A percentile compares a stretch with the other conserved stretches of the same genome.
These are phyloP conservation scores for Entomortierella lignicola DNA, from an alignment of 192 early-diverging fungal genomes.

Conservation along the genomic window DNA sequence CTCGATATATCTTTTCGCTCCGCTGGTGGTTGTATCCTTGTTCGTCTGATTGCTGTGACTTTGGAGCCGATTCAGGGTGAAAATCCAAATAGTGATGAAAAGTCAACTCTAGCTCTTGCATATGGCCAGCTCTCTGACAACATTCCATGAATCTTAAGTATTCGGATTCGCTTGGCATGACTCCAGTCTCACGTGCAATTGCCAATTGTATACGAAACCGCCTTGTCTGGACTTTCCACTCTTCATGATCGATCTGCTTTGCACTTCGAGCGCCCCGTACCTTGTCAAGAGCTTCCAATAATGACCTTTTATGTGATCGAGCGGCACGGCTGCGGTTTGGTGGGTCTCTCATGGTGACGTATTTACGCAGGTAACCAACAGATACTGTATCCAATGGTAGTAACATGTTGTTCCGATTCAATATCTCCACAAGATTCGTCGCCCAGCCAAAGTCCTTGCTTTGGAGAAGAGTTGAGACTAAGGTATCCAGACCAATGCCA, in stretches of 20 bases:
- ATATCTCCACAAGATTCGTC: not conserved
- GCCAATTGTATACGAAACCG: slow-evolving; percentile 38
- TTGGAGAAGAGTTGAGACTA: slow-evolving; percentile 6
- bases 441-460: not conserved
- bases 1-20: slow-evolving; percentile 22
- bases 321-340: no score
- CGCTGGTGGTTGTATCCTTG: not conserved
- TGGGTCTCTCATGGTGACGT: not conserved
- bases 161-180: slow-evolving; percentile 12
- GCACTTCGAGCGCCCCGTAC: not conserved
- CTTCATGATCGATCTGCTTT: slow-evolving; percentile 2
- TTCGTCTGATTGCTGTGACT: no score
- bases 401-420: not conserved
- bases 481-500: slow-evolving; percentile 21
- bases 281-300: not conserved
- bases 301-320: not conserved
- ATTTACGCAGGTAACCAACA: not conserved
- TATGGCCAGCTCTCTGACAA: slow-evolving; percentile 12
- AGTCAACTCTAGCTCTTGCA: slow-evolving; percentile 33
- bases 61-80: slow-evolving; percentile 1
- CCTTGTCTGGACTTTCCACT: slow-evolving; percentile 32
- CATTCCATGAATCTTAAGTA: slow-evolving; percentile 27
- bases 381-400: not conserved
- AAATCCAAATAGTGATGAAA: slow-evolving; percentile 37
- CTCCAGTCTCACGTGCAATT: slow-evolving; percentile 15